A percentile compares a stretch with the other conserved stretches of the same genome.
Evolutionary conservation across 2,329 filamentous ascomycete genomes (phyloP).

Genomic region (Talaromyces rugulosus): DNA sequence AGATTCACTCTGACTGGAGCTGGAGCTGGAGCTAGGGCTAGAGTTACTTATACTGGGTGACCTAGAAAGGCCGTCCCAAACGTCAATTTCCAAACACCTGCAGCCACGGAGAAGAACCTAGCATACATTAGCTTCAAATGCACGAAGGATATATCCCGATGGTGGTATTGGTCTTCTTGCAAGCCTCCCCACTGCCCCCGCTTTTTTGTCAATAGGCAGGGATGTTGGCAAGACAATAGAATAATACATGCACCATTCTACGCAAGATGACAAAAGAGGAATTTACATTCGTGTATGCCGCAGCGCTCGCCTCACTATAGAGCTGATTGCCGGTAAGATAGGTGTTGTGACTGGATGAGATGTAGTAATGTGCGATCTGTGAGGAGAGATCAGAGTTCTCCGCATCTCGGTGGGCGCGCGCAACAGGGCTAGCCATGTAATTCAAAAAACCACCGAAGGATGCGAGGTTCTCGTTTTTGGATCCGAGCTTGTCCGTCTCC

Average conservation of each 20-base stretch:
- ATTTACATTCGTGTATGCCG: slow-evolving; percentile 70
- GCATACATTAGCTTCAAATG: not conserved
- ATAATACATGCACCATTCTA: not conserved
- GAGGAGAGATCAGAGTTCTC: slow-evolving; percentile 56
- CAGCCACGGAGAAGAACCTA: slow-evolving; percentile 72
- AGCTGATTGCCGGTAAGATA: slow-evolving; percentile 86
- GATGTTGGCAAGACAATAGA: slow-evolving; percentile 3
- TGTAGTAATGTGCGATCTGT: slow-evolving; percentile 84
- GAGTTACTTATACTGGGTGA: slow-evolving; percentile 32
- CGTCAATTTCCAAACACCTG: slow-evolving; percentile 90
- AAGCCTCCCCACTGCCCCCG: not conserved
- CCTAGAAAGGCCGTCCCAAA: slow-evolving; percentile 70
- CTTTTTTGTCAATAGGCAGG: not conserved
- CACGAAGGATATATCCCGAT: not conserved
- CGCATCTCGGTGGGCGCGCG: slow-evolving; percentile 38
- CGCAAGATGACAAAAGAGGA: not conserved
- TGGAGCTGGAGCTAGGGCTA: slow-evolving; percentile 24
- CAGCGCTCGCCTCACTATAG: slow-evolving; percentile 68
- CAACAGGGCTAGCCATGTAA: slow-evolving; percentile 45
- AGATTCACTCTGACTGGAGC: not conserved
- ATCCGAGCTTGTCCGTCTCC: not conserved
- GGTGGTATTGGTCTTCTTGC: not conserved
- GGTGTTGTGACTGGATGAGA: slow-evolving; percentile 92
- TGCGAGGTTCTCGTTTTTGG: slow-evolving; percentile 17
- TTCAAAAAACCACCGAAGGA: slow-evolving; percentile 42